Evolutionary conservation across 1,284 basidiomycete genomes (phyloP).

Genomic region (Austroboletus sp.): DNA sequence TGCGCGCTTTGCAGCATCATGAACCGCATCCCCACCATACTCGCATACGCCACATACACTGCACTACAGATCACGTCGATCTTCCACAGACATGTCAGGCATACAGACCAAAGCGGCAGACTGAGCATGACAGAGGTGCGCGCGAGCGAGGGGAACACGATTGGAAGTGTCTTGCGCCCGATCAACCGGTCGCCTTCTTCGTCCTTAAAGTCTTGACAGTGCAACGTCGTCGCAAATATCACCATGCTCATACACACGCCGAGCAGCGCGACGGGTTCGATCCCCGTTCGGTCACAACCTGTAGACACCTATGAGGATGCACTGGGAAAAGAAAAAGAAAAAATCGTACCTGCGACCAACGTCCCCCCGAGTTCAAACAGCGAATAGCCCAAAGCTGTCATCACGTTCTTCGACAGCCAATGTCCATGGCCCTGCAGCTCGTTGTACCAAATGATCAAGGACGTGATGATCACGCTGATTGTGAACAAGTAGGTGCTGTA

Average conservation of each 20-base stretch:
- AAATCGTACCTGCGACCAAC: constrained; percentile 23
- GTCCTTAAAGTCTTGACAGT: constrained; percentile 37
- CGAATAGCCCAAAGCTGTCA: constrained; percentile 33
- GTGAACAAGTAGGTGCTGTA: constrained; percentile 31
- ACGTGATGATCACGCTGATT: constrained; percentile 30
- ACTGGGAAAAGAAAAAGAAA: not conserved
- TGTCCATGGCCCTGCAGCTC: constrained; percentile 32
- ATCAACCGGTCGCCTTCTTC: constrained; percentile 33
- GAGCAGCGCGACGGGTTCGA: constrained; percentile 26
- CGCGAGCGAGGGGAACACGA: constrained; percentile 31
- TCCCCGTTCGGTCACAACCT: constrained; percentile 24
- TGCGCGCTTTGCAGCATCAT: constrained; percentile 21
- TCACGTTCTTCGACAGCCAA: constrained; percentile 31
- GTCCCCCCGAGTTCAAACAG: constrained; percentile 31
- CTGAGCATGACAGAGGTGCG: constrained; percentile 26
- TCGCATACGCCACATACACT: constrained; percentile 29
- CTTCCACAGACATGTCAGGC: constrained; percentile 24
- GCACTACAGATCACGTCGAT: constrained; percentile 22
- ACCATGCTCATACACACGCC: constrained; percentile 22
- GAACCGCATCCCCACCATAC: constrained; percentile 29
- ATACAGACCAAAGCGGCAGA: constrained; percentile 30
- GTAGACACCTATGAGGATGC: not conserved
- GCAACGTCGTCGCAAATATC: constrained; percentile 18
- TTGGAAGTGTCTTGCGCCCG: constrained; percentile 35
- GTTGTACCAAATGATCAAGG: constrained; percentile 34